phyloP scores from a whole-genome alignment of 805 yeast species.

The Candida sanyiensis region DNA sequence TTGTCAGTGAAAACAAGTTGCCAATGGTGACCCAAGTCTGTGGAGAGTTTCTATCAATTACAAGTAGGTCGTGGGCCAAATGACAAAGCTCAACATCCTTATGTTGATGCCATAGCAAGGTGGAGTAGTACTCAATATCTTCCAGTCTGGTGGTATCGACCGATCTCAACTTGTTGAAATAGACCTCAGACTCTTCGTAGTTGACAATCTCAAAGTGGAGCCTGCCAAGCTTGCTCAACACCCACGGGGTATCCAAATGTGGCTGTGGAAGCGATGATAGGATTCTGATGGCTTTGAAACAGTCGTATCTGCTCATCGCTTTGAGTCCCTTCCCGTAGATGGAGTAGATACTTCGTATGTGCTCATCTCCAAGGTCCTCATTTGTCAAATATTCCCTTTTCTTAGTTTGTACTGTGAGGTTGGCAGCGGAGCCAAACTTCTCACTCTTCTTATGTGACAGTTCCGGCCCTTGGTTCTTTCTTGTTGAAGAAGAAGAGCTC shows the following conservation, averaged over 20 bases:
- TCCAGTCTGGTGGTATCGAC: conserved; percentile 72
- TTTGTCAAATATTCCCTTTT: conserved; percentile 15
- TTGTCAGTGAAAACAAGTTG: conserved; percentile 72
- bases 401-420: too few species aligned
- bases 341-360: conserved; percentile 42
- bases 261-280: conserved; percentile 57
- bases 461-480: conserved; percentile 13
- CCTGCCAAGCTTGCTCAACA: conserved; percentile 71
- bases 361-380: conserved; percentile 33
- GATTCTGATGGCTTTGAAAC: conserved; percentile 70
- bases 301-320: conserved; percentile 61
- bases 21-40: conserved; percentile 93
- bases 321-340: conserved; percentile 56
- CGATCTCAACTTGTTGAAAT: conserved; percentile 55
- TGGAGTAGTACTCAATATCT: conserved; percentile 90
- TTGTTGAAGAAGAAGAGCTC: conserved; percentile 7
- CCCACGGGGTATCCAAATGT: conserved; percentile 77
- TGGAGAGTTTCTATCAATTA: conserved; percentile 57
- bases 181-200: conserved; percentile 67
- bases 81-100: conserved; percentile 73
- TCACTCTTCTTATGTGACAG: conserved; percentile 18
- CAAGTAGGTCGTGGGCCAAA: conserved; percentile 74
- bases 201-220: conserved; percentile 83
- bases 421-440: conserved; percentile 7
- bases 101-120: conserved; percentile 88